These are phyloP conservation scores for Colletotrichum sp. DNA, from an alignment of 2,329 filamentous ascomycete genomes.

Conservation along the genomic window DNA sequence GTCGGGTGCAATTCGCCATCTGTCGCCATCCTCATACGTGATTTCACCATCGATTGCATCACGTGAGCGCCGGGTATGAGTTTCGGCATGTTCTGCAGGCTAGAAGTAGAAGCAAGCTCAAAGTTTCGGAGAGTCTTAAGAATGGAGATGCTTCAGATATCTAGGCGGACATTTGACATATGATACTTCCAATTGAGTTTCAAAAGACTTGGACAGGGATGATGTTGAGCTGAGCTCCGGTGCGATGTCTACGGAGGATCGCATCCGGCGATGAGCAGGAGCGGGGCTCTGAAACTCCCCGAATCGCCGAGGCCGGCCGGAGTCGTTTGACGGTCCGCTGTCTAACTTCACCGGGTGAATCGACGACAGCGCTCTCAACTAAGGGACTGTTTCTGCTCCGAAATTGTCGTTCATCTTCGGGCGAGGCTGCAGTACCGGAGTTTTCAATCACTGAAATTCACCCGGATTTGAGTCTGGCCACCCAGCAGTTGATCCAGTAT, in stretches of 20 bases:
- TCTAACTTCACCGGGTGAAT: not conserved
- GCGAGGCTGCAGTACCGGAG: too few relatives aligned
- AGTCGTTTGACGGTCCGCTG: not conserved
- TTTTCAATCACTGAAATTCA: too few relatives aligned
- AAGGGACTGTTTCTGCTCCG: too few relatives aligned
- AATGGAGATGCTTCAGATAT: not conserved
- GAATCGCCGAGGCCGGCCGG: not conserved
- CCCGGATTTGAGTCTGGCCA: too few relatives aligned
- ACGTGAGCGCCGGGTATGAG: not conserved
- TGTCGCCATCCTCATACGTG: constrained; percentile 17
- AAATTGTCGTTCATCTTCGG: too few relatives aligned
- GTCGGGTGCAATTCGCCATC: constrained; percentile 16
- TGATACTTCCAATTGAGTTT: not conserved
- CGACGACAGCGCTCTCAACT: not conserved
- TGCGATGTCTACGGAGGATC: not conserved
- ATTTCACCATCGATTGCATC: constrained; percentile 18
- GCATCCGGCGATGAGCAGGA: not conserved
- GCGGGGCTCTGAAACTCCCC: not conserved
- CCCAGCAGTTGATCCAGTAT: too few relatives aligned
- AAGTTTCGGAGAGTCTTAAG: not conserved
- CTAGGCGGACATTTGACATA: not conserved
- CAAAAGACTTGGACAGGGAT: too few relatives aligned
- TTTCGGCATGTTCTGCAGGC: not conserved
- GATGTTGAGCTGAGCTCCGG: not conserved
- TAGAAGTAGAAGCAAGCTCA: not conserved